A percentile compares a stretch with the other conserved stretches of the same genome.
phyloP scores from a whole-genome alignment of 805 yeast genomes.

The Monosporozyma siamensis region DNA sequence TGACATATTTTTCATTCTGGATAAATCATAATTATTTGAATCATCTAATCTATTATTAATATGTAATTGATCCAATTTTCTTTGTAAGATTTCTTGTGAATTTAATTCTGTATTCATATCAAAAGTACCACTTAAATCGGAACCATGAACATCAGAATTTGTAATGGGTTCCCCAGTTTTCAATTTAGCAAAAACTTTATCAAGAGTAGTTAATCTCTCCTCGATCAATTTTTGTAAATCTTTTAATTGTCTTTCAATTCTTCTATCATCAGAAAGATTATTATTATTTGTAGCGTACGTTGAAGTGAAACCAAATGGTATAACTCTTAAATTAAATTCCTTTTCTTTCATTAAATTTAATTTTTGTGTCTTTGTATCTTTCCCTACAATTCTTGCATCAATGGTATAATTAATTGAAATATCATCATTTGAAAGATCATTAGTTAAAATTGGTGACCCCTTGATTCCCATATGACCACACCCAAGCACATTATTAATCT shows the following conservation, averaged over 20 bases:
- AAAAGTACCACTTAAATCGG: slow-evolving; percentile 23
- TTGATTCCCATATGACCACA: slow-evolving; percentile 43
- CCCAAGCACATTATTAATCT: slow-evolving; percentile 29
- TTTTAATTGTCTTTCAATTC: slow-evolving; percentile 15
- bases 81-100: slow-evolving; percentile 19
- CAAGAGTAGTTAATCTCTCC: slow-evolving; percentile 22
- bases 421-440: slow-evolving; percentile 40
- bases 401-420: slow-evolving; percentile 43
- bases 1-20: slow-evolving; percentile 8
- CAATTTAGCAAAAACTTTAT: slow-evolving; percentile 17
- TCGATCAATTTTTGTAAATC: slow-evolving; percentile 18
- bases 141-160: slow-evolving; percentile 19
- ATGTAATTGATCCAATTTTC: slow-evolving; percentile 26
- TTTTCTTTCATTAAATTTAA: slow-evolving; percentile 29
- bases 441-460: slow-evolving; percentile 47
- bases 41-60: slow-evolving; percentile 17
- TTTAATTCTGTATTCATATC: slow-evolving; percentile 16
- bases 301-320: slow-evolving; percentile 32
- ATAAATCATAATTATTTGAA: slow-evolving; percentile 1
- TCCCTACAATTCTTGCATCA: slow-evolving; percentile 48
- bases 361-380: slow-evolving; percentile 26
- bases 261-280: neutral
- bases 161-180: slow-evolving; percentile 18
- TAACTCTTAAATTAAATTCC: slow-evolving; percentile 32
- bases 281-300: slow-evolving; percentile 1